Conservation (phyloP, 345 rosid genomes). For the Psidium friedrichsthalianum region DNA sequence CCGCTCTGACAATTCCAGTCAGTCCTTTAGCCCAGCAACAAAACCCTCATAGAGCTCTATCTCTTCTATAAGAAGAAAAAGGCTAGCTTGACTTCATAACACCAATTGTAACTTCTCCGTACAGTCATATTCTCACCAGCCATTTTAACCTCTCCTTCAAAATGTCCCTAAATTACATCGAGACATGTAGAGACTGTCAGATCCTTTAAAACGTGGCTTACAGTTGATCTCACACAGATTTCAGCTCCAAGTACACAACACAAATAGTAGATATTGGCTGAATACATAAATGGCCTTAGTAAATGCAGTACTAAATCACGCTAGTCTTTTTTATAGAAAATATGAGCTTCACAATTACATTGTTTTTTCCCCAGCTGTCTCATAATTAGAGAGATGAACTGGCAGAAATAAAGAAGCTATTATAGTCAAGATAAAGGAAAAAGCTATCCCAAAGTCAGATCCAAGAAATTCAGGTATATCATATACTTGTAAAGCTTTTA, state of each 20-base stretch:
- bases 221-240: not conserved
- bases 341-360: not conserved
- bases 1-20: not conserved
- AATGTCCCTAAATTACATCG: not conserved
- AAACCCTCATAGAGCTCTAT: not conserved
- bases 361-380: not conserved
- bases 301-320: not conserved
- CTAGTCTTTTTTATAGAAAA: not conserved
- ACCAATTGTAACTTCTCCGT: not conserved
- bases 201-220: not conserved
- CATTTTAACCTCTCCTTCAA: not conserved
- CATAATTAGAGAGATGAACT: not conserved
- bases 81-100: not conserved
- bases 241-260: not conserved
- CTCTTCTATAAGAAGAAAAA: not conserved
- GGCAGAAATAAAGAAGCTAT: not conserved
- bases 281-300: not conserved
- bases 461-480: not conserved
- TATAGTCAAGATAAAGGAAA: not conserved
- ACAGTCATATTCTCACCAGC: not conserved
- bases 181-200: not conserved
- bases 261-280: not conserved
- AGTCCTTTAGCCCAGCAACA: not conserved
- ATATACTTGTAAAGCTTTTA: not conserved
- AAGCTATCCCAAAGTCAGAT: not conserved